Evolutionary conservation across 2,329 filamentous ascomycete genomes (phyloP), one percentile per base, ranked within the genome.

Genomic region (Lachnellula cervina): DNA sequence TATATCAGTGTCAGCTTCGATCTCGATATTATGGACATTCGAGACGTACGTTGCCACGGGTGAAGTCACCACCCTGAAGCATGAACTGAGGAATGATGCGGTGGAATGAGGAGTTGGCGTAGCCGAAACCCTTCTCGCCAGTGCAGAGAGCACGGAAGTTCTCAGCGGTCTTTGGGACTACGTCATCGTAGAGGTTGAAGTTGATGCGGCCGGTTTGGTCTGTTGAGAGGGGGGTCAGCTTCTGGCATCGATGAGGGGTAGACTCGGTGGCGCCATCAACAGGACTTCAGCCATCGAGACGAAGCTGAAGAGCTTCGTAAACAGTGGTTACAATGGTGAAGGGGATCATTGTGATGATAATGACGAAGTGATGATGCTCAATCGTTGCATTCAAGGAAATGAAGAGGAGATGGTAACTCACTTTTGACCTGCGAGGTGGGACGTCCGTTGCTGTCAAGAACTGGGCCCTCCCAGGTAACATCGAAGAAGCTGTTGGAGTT

Each of bases 51-150:
- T 95, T 94, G 72, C 86, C 84, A 72, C 88, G 88, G 76, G 90
- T 95, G 80, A 95, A 95, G 82, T 96, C 90, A 82, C 90, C 90
- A 74, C 90, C 91, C 83, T 96, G 91, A 68, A 96, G 87, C 91
- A 96, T 96, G 83, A 96, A 96, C 56, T 90, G 75, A 67, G 88
- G 88, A 76, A 96, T 96, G 76, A 96, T 87, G 69, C 91, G 90
- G 83, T 96, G 90, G 87, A 96, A 96, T 65, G 82, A 80, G 67
- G 89, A 94, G 71, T 83, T 84, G 74, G 82, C 75, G 82, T 95
- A 96, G 68, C 90, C 89, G 74, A 88, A 86, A 71, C 89, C 89
- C 77, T 90, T 84, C 80, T 89, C 82, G 66, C 80, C 81, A 0
- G 92, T 96, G 79, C 91, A 97, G 59, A 97, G 85, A 55, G 86